These are phyloP conservation scores for Platanus orientalis DNA, from an alignment of 164 flowering plant species.

Conservation along the genomic window DNA sequence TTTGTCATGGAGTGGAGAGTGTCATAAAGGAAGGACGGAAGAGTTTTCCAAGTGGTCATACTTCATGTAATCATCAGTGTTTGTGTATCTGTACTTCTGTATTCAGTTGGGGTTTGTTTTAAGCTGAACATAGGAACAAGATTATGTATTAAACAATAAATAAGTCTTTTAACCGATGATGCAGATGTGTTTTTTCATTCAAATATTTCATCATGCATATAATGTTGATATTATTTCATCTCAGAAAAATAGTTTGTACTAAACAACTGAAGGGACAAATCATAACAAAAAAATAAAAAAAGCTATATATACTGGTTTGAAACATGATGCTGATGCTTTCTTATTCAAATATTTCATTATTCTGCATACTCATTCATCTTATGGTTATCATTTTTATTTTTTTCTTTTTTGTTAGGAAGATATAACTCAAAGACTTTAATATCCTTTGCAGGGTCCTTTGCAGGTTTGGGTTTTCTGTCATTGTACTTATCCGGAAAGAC, in stretches of 20 bases:
- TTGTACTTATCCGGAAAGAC: slow-evolving; percentile 16
- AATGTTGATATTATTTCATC: neutral
- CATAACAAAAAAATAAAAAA: too few relatives aligned
- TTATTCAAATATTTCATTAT: too few relatives aligned
- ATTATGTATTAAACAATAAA: neutral
- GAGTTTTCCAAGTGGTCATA: slow-evolving; percentile 72
- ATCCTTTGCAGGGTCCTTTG: slow-evolving; percentile 16
- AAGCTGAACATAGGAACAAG: neutral
- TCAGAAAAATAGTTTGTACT: neutral
- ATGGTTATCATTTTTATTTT: neutral
- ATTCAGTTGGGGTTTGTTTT: too few relatives aligned
- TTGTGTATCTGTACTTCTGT: too few relatives aligned
- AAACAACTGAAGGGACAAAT: neutral
- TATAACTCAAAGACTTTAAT: neutral
- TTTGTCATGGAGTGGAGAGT: slow-evolving; percentile 42
- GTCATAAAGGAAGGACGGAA: slow-evolving; percentile 52
- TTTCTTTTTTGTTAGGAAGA: neutral
- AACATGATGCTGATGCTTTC: too few relatives aligned
- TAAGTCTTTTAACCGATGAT: neutral
- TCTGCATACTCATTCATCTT: neutral
- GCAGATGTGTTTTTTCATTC: neutral
- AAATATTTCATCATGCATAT: neutral
- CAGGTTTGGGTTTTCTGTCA: slow-evolving; percentile 19
- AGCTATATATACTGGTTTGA: too few relatives aligned
- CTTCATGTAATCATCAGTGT: slow-evolving; percentile 38